These are phyloP conservation scores for Cubamyces lactineus DNA, from an alignment of 768 basidiomycete genomes.

Conservation along the genomic window DNA sequence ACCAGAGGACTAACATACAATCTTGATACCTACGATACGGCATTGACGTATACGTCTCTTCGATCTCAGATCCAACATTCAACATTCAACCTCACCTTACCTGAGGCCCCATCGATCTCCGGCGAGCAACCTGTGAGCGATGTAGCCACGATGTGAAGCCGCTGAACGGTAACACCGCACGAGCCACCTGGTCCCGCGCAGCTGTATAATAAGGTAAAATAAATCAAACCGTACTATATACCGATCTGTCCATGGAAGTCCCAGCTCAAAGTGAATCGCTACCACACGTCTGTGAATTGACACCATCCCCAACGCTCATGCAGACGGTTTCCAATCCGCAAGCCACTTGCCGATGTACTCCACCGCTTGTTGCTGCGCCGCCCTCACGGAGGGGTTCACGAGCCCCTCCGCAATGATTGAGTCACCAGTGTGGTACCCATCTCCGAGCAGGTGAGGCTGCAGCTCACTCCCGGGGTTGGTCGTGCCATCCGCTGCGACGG, in stretches of 20 bases:
- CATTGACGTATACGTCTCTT: background rate
- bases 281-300: background rate
- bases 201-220: too few relatives aligned
- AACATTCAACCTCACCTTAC: too few relatives aligned
- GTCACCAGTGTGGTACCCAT: slow-evolving; percentile 73
- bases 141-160: too few relatives aligned
- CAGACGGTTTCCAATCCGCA: slow-evolving; percentile 5
- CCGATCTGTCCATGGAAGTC: too few relatives aligned
- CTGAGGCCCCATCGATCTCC: too few relatives aligned
- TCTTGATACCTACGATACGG: background rate
- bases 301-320: background rate
- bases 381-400: background rate
- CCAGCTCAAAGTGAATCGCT: background rate
- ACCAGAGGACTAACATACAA: background rate
- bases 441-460: slow-evolving; percentile 60
- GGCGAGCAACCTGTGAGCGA: too few relatives aligned
- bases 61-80: background rate
- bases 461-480: slow-evolving; percentile 46
- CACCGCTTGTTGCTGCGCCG: background rate
- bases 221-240: too few relatives aligned
- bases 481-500: slow-evolving; percentile 58
- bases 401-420: slow-evolving; percentile 32
- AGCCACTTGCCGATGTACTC: slow-evolving; percentile 5
- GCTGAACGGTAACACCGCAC: too few relatives aligned
- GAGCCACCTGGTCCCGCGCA: too few relatives aligned